These are phyloP conservation scores for Metschnikowia arizonensis DNA, from an alignment of 805 yeast genomes.

Conservation along the genomic window DNA sequence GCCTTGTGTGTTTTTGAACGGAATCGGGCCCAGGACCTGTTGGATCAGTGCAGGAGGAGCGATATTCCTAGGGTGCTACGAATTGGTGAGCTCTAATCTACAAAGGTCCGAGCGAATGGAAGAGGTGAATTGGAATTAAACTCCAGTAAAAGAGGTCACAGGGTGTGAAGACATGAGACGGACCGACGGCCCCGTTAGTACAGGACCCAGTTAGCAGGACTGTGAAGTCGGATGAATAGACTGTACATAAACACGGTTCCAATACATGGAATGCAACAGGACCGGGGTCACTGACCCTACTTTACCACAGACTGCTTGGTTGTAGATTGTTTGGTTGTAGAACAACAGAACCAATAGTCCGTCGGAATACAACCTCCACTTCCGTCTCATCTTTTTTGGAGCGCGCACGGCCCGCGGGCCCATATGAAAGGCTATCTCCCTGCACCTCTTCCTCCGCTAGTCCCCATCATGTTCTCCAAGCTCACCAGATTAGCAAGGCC, in stretches of 20 bases:
- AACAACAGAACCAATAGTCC: too few species aligned
- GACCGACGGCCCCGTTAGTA: too few species aligned
- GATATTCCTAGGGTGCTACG: constrained; percentile 92
- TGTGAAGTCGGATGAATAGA: neutral
- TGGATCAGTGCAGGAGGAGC: constrained; percentile 99
- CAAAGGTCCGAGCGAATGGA: neutral
- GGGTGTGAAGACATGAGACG: too few species aligned
- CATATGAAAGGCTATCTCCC: neutral
- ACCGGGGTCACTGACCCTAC: too few species aligned
- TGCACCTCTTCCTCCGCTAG: neutral
- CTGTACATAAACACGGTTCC: constrained; percentile 13
- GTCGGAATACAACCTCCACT: too few species aligned
- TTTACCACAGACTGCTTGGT: too few species aligned
- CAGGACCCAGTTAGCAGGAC: too few species aligned
- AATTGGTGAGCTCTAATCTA: constrained; percentile 48
- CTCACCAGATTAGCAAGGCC: constrained; percentile 4
- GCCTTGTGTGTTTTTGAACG: constrained; percentile 62
- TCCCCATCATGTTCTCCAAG: constrained; percentile 1
- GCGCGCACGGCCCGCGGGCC: constrained; percentile 3
- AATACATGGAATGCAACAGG: neutral
- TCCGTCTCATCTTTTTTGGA: neutral
- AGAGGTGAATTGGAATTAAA: too few species aligned
- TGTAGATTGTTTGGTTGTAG: too few species aligned
- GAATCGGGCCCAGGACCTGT: constrained; percentile 92
- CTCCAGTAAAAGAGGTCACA: too few species aligned